Evolutionary conservation across 116 monocot genomes (phyloP).

Genomic region (Papilionanthe hybrid): DNA sequence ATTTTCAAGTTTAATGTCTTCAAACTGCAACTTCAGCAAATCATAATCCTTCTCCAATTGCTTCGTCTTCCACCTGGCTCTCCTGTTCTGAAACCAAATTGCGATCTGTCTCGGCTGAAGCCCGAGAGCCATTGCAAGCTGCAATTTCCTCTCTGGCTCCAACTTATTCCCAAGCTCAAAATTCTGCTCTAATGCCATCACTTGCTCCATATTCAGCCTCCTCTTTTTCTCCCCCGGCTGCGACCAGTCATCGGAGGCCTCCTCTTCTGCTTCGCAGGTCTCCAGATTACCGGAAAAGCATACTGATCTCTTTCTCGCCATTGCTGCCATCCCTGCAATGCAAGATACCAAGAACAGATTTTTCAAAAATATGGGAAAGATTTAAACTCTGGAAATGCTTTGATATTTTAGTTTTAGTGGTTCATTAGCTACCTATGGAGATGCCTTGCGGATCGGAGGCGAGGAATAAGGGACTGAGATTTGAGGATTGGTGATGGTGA

Average conservation of each 20-base stretch:
- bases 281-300: background rate
- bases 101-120: conserved; percentile 91
- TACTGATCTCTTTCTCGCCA: conserved; percentile 4
- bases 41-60: conserved; percentile 59
- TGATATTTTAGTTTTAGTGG: background rate
- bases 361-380: background rate
- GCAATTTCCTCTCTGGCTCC: conserved; percentile 92
- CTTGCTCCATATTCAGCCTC: conserved; percentile 90
- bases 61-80: conserved; percentile 99
- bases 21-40: conserved; percentile 7
- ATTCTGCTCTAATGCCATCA: conserved; percentile 87
- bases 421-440: background rate
- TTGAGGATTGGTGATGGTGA: background rate
- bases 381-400: background rate
- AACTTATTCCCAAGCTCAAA: conserved; percentile 96
- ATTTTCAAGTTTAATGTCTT: conserved; percentile 15
- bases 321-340: conserved; percentile 4
- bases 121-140: conserved; percentile 75
- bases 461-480: background rate
- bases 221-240: conserved; percentile 74
- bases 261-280: conserved; percentile 5
- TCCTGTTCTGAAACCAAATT: conserved; percentile 97
- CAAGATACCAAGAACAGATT: background rate
- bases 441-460: background rate
- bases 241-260: conserved; percentile 1